phyloP scores from a whole-genome alignment of 495 filamentous ascomycete genomes.

The Staphylotrichum longicolle region DNA sequence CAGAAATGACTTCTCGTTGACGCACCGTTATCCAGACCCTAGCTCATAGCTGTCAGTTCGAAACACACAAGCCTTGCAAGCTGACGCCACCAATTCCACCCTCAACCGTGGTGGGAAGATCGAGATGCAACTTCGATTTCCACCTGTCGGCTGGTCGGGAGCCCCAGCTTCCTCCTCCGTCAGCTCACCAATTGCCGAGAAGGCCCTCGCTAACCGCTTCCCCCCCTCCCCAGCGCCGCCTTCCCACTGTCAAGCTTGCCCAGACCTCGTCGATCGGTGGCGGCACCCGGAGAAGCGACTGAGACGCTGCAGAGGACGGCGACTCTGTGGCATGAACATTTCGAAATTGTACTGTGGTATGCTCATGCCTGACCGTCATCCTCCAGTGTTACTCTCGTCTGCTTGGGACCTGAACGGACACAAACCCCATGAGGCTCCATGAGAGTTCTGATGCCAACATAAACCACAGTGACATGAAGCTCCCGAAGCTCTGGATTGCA shows the following conservation, averaged over 20 bases:
- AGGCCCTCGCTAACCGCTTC: neutral
- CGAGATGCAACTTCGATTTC: slow-evolving; percentile 19
- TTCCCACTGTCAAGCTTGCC: neutral
- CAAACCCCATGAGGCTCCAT: too few species aligned
- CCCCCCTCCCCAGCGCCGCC: neutral
- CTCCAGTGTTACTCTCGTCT: neutral
- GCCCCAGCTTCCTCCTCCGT: slow-evolving; percentile 13
- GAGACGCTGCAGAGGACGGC: neutral
- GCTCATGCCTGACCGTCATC: neutral
- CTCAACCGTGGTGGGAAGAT: slow-evolving; percentile 8
- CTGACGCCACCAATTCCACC: slow-evolving; percentile 23
- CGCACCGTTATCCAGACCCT: neutral
- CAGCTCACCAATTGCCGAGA: slow-evolving; percentile 29
- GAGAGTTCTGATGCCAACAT: too few species aligned
- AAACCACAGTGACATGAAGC: too few species aligned
- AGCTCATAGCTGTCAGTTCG: slow-evolving; percentile 11
- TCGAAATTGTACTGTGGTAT: neutral
- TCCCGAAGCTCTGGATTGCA: too few species aligned
- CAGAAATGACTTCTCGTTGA: too few species aligned
- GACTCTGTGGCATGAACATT: neutral
- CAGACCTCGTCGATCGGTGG: slow-evolving; percentile 4
- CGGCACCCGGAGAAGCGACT: slow-evolving; percentile 6
- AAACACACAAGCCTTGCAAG: slow-evolving; percentile 8
- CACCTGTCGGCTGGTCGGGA: slow-evolving; percentile 22
- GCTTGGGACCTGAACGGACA: too few species aligned